phyloP scores from a whole-genome alignment of 305 asterid genomes.

The Fraxinus paxiana region DNA sequence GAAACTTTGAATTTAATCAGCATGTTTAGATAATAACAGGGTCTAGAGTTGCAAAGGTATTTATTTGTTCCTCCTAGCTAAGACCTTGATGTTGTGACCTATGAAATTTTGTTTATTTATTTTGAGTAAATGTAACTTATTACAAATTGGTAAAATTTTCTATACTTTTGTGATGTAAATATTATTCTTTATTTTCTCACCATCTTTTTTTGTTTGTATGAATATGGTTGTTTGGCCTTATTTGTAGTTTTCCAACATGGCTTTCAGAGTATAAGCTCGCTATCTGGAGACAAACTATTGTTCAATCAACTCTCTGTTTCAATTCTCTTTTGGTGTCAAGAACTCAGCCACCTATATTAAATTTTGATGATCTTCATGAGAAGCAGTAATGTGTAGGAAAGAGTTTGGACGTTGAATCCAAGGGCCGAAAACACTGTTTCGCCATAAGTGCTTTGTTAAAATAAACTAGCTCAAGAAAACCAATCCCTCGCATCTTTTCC shows the following conservation, averaged over 20 bases:
- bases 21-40: not conserved
- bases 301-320: not conserved
- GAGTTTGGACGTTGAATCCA: not conserved
- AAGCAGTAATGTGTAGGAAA: not conserved
- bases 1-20: not conserved
- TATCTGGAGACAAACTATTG: too few species aligned
- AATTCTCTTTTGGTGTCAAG: not conserved
- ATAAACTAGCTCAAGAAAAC: not conserved
- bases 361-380: not conserved
- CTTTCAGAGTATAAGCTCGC: too few species aligned
- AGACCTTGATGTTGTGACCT: not conserved
- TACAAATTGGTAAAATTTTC: not conserved
- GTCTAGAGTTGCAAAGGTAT: not conserved
- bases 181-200: not conserved
- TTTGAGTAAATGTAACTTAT: slow-evolving; percentile 9
- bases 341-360: not conserved
- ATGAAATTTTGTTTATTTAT: slow-evolving; percentile 4
- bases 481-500: not conserved
- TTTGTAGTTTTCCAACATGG: not conserved
- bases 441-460: not conserved
- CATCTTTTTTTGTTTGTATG: not conserved
- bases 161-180: not conserved
- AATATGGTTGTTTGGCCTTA: not conserved
- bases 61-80: not conserved
- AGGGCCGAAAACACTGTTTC: not conserved